Percentiles rank a stretch among this genome's conserved stretches.
phyloP scores from a whole-genome alignment of 768 basidiomycete species.

The Tricholoma hemisulphureum region DNA sequence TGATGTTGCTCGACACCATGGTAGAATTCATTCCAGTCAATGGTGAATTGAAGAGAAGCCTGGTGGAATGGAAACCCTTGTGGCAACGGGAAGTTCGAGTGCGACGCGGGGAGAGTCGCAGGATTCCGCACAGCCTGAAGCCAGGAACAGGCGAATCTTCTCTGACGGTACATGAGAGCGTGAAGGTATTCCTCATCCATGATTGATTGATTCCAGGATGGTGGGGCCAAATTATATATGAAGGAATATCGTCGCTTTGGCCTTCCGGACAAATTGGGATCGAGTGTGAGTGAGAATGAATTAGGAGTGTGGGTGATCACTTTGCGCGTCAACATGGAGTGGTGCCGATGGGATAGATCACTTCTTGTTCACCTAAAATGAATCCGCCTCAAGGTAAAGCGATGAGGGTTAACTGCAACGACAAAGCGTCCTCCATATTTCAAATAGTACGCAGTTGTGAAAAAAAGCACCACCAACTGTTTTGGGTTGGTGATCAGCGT shows the following conservation, averaged over 20 bases:
- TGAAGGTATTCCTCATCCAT: neutral
- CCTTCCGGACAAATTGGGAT: neutral
- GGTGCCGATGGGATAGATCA: too few relatives aligned
- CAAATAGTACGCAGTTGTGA: too few relatives aligned
- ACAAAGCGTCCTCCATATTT: too few relatives aligned
- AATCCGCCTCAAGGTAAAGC: too few relatives aligned
- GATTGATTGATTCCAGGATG: neutral
- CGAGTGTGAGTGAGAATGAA: too few relatives aligned
- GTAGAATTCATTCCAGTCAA: neutral
- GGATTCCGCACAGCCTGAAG: neutral
- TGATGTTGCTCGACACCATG: neutral
- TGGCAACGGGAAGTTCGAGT: neutral
- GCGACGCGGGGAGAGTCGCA: neutral
- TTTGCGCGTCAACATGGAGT: too few relatives aligned
- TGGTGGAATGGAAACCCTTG: neutral
- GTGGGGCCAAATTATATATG: neutral
- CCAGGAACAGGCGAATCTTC: neutral
- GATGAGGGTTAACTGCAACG: too few relatives aligned
- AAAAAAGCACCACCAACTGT: too few relatives aligned
- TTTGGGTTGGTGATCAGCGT: neutral
- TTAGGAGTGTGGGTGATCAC: too few relatives aligned
- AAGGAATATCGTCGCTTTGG: neutral
- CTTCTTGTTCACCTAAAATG: too few relatives aligned
- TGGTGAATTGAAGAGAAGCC: neutral
- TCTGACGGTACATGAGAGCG: neutral